Evolutionary conservation across 257 asterid genomes (phyloP), one percentile per base, ranked within the genome.

Genomic region (Leonotis leonurus): DNA sequence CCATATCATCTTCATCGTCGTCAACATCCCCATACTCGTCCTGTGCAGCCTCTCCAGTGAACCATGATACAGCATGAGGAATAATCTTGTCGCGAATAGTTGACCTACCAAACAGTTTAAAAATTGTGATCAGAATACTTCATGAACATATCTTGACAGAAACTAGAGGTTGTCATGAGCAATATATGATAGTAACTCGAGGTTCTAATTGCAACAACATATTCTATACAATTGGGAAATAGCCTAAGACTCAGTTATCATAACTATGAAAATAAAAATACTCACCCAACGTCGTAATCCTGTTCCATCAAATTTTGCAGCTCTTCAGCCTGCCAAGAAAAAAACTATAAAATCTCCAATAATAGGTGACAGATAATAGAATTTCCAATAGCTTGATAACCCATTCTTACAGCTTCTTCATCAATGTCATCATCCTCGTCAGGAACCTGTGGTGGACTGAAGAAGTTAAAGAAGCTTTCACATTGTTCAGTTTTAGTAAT

Each of bases 51-150:
- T 87, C 97, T 13, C 97, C 96, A 1, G 97, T 90, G 73, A 81
- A 90, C 97, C 97, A 90, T 53, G 96, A 87, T 8, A 90, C 96
- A 0, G 96, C 97, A 81, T 83, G 96, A 33, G 97, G 93, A 50
- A 90, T 90, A 30, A 87, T 85, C 73, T 85, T 83, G 56, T 90
- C 96, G 6, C 97, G 83, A 52, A 90, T 83, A 0, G 97, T 83
- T 29, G 97, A 85, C 57, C 95, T 89, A 73, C 70, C 77, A 37
- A 43, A 26, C 1, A 41, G 14, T 21, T 43, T 13, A n/a, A 53
- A 13, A 24, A 25, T 9, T 63, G 32, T 10, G 32, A 36, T 17
- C 11, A 10, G 10, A 14, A 4, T 30, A 30, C 8, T 4, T 30
- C 35, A 30, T 30, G 7, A 1, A 33, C 13, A 48, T 21, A 44